Conservation (phyloP, 257 asterid species). For the Solanum virginianum region DNA sequence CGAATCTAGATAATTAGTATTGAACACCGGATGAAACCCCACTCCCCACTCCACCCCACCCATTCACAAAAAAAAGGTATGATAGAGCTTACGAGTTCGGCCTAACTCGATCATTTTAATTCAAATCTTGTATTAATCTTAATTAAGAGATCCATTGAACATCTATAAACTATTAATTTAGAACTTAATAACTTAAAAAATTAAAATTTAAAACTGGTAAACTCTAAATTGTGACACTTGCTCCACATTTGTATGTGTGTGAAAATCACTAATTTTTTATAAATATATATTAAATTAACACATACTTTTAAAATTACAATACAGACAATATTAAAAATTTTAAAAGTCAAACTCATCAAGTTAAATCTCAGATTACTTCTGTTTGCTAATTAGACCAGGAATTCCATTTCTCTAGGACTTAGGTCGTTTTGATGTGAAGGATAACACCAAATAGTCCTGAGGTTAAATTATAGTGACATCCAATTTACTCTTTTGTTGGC, state of each 20-base stretch:
- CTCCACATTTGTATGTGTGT: background rate
- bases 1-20: background rate
- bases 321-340: fast-evolving
- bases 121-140: background rate
- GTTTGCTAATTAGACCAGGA: no score
- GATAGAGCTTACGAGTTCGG: background rate
- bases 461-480: no score
- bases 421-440: no score
- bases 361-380: background rate
- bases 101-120: background rate
- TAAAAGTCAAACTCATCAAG: background rate
- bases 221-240: no score
- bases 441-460: no score
- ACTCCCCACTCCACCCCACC: no score
- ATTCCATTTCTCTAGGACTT: no score
- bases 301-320: background rate
- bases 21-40: background rate
- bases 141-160: background rate
- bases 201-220: no score
- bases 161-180: no score
- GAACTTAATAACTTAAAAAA: no score
- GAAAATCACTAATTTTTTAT: background rate
- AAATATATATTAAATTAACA: background rate
- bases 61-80: no score
- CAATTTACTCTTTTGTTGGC: no score